Percentiles rank a stretch among this genome's conserved stretches.
Conservation (phyloP, 2,329 filamentous ascomycete species). For the Hymenoscyphus fraxineus region DNA sequence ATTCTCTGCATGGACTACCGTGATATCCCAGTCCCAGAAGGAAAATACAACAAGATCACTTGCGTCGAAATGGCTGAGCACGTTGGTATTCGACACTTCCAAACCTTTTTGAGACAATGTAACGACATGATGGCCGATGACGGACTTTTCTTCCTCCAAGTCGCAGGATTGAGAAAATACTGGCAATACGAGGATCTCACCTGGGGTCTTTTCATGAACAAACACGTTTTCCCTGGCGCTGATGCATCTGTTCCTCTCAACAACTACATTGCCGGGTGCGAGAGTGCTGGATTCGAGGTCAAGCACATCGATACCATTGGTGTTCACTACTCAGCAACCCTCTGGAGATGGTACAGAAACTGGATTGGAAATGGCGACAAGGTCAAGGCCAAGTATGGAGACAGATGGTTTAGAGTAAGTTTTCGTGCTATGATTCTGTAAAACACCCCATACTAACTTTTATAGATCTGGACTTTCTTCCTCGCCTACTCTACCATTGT, state of each 20-base stretch:
- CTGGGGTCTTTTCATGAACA: slow-evolving; percentile 99
- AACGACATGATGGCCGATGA: slow-evolving; percentile 96
- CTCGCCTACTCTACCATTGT: slow-evolving; percentile 72
- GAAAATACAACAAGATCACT: slow-evolving; percentile 89
- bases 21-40: slow-evolving; percentile 77
- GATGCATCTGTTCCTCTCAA: slow-evolving; percentile 92
- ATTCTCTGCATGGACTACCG: slow-evolving; percentile 97
- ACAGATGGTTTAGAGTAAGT: slow-evolving; percentile 89
- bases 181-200: slow-evolving; percentile 99
- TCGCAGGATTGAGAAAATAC: slow-evolving; percentile 85
- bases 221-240: slow-evolving; percentile 96
- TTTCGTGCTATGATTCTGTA: background rate
- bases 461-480: slow-evolving; percentile 77
- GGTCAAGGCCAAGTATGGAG: slow-evolving; percentile 91
- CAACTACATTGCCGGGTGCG: slow-evolving; percentile 79
- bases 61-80: slow-evolving; percentile 99
- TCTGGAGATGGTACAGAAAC: slow-evolving; percentile 99
- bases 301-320: slow-evolving; percentile 91
- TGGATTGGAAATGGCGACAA: slow-evolving; percentile 94
- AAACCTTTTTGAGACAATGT: slow-evolving; percentile 76
- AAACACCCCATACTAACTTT: slow-evolving; percentile 18
- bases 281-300: slow-evolving; percentile 84
- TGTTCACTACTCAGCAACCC: slow-evolving; percentile 92
- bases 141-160: slow-evolving; percentile 92
- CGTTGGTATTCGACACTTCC: slow-evolving; percentile 88